These are phyloP conservation scores for Plantago major DNA, from an alignment of 257 asterid genomes.

Conservation along the genomic window DNA sequence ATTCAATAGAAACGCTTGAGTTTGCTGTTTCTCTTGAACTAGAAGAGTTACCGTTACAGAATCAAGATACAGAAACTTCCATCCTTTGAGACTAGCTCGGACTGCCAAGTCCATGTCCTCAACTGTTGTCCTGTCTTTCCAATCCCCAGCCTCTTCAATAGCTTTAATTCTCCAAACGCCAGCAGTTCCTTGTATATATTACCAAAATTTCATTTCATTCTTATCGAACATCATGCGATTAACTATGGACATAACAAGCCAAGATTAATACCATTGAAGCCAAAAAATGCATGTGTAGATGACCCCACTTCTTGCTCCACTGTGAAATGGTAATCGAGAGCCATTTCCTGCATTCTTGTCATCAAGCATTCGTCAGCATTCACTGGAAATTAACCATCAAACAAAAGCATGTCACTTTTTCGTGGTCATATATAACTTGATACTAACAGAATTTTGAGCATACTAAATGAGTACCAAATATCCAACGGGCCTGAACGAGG, in stretches of 20 bases:
- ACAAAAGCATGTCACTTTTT: not conserved
- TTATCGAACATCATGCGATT: not conserved
- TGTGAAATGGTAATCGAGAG: conserved; percentile 81
- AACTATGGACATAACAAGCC: not conserved
- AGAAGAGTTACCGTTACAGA: conserved; percentile 40
- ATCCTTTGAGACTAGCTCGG: conserved; percentile 89
- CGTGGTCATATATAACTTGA: conserved; percentile 31
- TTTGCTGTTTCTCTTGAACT: not conserved
- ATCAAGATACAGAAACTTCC: conserved; percentile 87
- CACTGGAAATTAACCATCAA: conserved; percentile 42
- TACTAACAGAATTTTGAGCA: conserved; percentile 32
- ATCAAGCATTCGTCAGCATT: conserved; percentile 91
- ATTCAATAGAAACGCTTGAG: too few relatives aligned
- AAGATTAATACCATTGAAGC: conserved; percentile 66
- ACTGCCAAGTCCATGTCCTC: conserved; percentile 99
- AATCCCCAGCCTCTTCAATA: conserved; percentile 92
- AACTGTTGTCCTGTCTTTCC: conserved; percentile 94
- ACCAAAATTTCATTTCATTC: not conserved
- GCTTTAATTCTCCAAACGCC: conserved; percentile 96
- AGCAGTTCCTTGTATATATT: conserved; percentile 60
- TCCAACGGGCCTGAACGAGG: conserved; percentile 96
- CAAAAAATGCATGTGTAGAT: conserved; percentile 82
- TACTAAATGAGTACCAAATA: conserved; percentile 46
- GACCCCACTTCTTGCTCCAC: conserved; percentile 99
- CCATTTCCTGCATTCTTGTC: conserved; percentile 99